Evolutionary conservation across 345 rosid genomes (phyloP).

Genomic region (Populus euphratica): DNA sequence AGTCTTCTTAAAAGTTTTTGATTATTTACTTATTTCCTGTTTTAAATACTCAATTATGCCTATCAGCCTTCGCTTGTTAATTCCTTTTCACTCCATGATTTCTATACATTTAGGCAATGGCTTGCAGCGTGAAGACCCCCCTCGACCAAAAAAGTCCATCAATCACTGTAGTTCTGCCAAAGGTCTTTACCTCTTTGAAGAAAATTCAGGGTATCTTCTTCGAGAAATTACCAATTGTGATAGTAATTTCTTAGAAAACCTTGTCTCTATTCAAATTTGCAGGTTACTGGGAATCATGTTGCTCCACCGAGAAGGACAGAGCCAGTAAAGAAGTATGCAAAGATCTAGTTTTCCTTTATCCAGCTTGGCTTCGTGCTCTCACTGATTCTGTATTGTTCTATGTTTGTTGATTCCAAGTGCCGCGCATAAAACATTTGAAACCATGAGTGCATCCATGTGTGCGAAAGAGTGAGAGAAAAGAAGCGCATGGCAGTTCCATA

Average conservation of each 20-base stretch:
- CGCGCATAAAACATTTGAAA: background rate
- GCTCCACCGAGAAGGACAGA: constrained; percentile 35
- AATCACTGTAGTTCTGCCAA: constrained; percentile 30
- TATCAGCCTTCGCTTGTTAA: background rate
- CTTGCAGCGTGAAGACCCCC: constrained; percentile 27
- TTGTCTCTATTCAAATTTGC: constrained; percentile 24
- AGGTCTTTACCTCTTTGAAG: constrained; percentile 35
- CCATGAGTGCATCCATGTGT: background rate
- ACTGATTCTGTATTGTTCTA: background rate
- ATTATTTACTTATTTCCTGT: background rate
- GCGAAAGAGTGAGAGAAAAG: background rate
- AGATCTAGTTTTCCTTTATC: background rate
- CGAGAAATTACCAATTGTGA: background rate
- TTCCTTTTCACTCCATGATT: background rate
- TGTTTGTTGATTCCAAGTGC: background rate
- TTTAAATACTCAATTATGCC: background rate
- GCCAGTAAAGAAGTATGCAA: constrained; percentile 44
- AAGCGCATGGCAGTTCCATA: background rate
- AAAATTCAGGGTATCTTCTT: background rate
- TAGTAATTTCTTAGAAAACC: constrained; percentile 2
- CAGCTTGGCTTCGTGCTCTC: background rate
- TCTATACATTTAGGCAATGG: constrained; percentile 39
- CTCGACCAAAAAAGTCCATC: constrained; percentile 36
- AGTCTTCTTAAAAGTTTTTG: background rate
- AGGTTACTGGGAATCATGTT: constrained; percentile 35